phyloP scores from a whole-genome alignment of 2,329 filamentous ascomycete species.

The Stemphylium vesicarium region DNA sequence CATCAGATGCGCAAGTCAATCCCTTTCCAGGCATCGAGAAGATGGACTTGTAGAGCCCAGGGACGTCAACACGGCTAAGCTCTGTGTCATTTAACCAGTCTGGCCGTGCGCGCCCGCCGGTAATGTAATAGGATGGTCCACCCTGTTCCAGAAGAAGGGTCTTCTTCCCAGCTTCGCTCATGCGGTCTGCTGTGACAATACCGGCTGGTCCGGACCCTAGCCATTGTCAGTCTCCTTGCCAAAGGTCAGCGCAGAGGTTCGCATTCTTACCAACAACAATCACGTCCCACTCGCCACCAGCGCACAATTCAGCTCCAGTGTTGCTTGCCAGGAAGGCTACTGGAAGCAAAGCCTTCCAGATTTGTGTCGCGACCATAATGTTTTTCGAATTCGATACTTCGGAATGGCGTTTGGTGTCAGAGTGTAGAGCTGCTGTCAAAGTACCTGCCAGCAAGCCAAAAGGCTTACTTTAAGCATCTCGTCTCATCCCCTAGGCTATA shows the following conservation, averaged over 20 bases:
- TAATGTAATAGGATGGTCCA: conserved; percentile 58
- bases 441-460: neutral
- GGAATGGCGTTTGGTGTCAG: neutral
- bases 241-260: neutral
- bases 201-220: conserved; percentile 58
- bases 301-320: conserved; percentile 8
- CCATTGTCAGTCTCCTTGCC: neutral
- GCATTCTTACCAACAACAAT: conserved; percentile 27
- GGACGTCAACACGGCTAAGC: conserved; percentile 61
- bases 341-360: conserved; percentile 18
- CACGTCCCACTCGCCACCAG: conserved; percentile 29
- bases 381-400: neutral
- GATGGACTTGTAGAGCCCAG: conserved; percentile 60
- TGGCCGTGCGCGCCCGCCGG: conserved; percentile 56
- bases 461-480: conserved; percentile 6
- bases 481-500: neutral
- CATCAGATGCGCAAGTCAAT: conserved; percentile 51
- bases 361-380: conserved; percentile 17
- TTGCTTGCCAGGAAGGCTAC: conserved; percentile 6
- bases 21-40: conserved; percentile 49
- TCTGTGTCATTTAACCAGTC: conserved; percentile 57
- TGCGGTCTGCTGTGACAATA: conserved; percentile 59
- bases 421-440: neutral
- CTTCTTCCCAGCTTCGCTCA: conserved; percentile 60
- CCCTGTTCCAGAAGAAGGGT: conserved; percentile 61